phyloP scores from a whole-genome alignment of 805 yeast genomes.

The Saccharomyces paradoxus region DNA sequence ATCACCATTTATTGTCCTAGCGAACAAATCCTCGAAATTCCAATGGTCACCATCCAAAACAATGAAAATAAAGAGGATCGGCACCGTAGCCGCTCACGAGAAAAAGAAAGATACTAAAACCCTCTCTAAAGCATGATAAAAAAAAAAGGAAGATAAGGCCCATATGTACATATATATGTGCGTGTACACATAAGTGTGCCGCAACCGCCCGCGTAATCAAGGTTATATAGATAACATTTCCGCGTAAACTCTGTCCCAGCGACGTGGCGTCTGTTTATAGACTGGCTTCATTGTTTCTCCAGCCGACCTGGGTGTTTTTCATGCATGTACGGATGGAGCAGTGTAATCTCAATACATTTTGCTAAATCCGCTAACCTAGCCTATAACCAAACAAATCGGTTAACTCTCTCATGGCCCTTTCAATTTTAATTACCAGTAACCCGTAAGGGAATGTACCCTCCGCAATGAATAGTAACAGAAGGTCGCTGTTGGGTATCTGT shows the following conservation, averaged over 20 bases:
- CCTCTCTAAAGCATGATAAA: no score
- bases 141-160: background rate
- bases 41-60: no score
- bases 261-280: background rate
- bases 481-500: constrained; percentile 24
- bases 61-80: no score
- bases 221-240: background rate
- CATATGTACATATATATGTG: background rate
- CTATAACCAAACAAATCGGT: constrained; percentile 21
- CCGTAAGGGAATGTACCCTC: constrained; percentile 25
- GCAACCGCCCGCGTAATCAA: background rate
- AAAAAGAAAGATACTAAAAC: background rate
- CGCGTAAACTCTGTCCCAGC: background rate
- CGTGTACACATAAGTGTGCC: background rate
- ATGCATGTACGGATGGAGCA: background rate
- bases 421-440: constrained; percentile 24
- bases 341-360: background rate
- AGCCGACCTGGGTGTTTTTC: background rate
- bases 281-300: background rate
- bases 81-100: background rate
- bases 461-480: constrained; percentile 23
- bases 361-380: constrained; percentile 11
- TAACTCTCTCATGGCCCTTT: constrained; percentile 18
- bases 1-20: no score
- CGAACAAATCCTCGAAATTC: no score